Base-by-base conservation (phyloP, 768 basidiomycete genomes). In the Rhodotorula diobovata region DNA sequence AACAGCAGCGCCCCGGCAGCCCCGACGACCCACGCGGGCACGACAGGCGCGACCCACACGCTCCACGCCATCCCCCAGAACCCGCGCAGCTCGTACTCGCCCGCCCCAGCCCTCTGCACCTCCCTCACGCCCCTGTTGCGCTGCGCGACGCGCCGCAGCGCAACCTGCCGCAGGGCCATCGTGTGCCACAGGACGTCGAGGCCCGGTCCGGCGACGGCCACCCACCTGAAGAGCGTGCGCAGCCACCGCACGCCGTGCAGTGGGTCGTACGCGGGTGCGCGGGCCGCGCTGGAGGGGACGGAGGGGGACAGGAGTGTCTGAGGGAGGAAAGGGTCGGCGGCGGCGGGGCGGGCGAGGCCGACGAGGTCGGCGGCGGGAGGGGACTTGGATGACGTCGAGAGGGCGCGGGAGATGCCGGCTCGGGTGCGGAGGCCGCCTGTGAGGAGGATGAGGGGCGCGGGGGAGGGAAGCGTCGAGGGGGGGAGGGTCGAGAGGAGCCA, bases 371-470 rank as follows among this genome's bases (percentile, higher is more conserved):
- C 85, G 68, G 91, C 86, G 0, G 72, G 62, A 16, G 62, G 43
- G 5, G 43, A 25, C 23, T 68, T 45, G 5, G 51, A 35, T 16
- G 61, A 14, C 14, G 56, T 80, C 0, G 77, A 72, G 25, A 91
- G 83, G 2, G 85, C 89, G 25, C 81, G 78, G 20, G 83, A 79
- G 50, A 93, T 82, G 41, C 86, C 83, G 1, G 83, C 80, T 25
- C 86, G 85, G 0, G 87, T 86, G 34, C 84, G 82, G 51, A 95
- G 84, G 34, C 90, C 91, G 39, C 92, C 92, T 0, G 92, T 93
- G 37, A 94, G 85, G 39, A 93, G 81, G 73, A 93, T 83, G 14
- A 89, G 82, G 2, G 91, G 90, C 5, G 79, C 76, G 1, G 79
- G 77, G 15, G 76, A 63, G 12, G 68, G 46, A 16, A 77, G 72